Conservation (phyloP, 305 asterid genomes). For the Fraxinus angustifolia region DNA sequence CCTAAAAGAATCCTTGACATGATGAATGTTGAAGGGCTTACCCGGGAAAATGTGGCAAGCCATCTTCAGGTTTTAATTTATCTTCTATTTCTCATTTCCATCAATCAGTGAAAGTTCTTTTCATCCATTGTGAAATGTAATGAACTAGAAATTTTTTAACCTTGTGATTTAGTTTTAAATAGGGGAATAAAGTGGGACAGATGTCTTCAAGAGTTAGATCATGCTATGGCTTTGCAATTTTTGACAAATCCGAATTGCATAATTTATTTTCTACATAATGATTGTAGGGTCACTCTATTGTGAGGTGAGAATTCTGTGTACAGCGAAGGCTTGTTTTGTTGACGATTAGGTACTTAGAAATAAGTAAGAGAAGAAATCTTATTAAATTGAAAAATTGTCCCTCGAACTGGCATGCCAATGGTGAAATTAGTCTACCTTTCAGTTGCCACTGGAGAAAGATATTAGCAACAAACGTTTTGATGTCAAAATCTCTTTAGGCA, state of each 20-base stretch:
- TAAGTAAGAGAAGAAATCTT: not conserved
- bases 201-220: not conserved
- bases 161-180: not conserved
- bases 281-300: not conserved
- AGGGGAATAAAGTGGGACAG: not conserved
- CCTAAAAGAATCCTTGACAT: slow-evolving; percentile 97
- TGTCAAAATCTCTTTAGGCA: not conserved
- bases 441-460: not conserved
- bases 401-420: not conserved
- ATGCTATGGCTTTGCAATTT: not conserved
- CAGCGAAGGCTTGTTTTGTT: not conserved
- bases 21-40: slow-evolving; percentile 94
- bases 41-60: slow-evolving; percentile 96
- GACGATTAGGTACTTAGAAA: not conserved
- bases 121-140: not conserved
- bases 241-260: not conserved
- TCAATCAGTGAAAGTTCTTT: not conserved
- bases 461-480: not conserved
- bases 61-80: slow-evolving; percentile 76
- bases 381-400: not conserved
- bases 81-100: slow-evolving; percentile 11
- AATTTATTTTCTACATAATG: not conserved
- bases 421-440: not conserved
- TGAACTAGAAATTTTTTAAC: not conserved
- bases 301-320: not conserved